A percentile compares a stretch with the other conserved stretches of the same genome.
phyloP scores from a whole-genome alignment of 2,329 filamentous ascomycete species.

The Pyrenophora tritici-repentis region DNA sequence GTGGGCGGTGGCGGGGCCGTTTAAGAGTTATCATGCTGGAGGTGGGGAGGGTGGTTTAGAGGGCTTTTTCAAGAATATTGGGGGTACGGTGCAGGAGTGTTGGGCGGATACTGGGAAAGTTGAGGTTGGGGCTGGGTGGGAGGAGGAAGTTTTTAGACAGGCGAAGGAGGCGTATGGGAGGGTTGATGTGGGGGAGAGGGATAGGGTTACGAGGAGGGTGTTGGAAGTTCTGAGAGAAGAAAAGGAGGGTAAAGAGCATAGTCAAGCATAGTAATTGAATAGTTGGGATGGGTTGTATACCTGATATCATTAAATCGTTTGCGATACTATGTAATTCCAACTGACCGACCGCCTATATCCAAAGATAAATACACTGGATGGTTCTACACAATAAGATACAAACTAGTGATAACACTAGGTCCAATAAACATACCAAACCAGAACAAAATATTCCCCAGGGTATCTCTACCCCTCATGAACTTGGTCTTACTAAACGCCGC shows the following conservation, averaged over 20 bases:
- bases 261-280: background rate
- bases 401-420: constrained; percentile 65
- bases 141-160: constrained; percentile 52
- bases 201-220: constrained; percentile 50
- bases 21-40: constrained; percentile 64
- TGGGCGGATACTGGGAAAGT: constrained; percentile 58
- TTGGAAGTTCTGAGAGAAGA: constrained; percentile 47
- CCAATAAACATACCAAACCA: constrained; percentile 81
- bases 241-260: constrained; percentile 10
- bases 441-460: constrained; percentile 74
- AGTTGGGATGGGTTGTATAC: background rate
- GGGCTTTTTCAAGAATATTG: constrained; percentile 62
- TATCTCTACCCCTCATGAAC: constrained; percentile 65
- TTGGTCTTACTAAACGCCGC: constrained; percentile 69
- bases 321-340: background rate
- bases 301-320: background rate
- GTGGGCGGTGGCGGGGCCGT: constrained; percentile 53
- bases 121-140: constrained; percentile 53
- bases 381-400: constrained; percentile 55
- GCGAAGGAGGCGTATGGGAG: constrained; percentile 55
- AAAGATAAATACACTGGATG: background rate
- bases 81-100: constrained; percentile 59
- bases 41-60: constrained; percentile 59
- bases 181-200: constrained; percentile 49
- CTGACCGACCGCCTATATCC: too few species aligned